Evolutionary conservation across 179 eudicot genomes (phyloP).

Genomic region (Amaranthus tricolor): DNA sequence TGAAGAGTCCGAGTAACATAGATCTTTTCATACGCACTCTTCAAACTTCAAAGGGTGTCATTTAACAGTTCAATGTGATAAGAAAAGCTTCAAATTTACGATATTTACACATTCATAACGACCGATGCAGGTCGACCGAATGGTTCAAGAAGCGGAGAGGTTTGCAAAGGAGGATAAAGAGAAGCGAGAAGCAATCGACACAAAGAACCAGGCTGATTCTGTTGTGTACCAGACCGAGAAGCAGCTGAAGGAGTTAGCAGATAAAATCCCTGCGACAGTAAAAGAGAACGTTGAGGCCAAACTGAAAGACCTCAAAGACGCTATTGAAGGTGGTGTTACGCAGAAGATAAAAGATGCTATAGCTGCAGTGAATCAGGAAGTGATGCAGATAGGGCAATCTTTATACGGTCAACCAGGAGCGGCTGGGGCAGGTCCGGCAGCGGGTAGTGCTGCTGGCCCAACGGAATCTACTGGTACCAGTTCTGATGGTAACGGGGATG

Average conservation of each 20-base stretch:
- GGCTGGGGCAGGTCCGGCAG: constrained; percentile 25
- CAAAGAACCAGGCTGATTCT: constrained; percentile 56
- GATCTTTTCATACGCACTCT: too few relatives aligned
- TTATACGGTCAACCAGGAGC: constrained; percentile 48
- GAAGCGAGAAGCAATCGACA: constrained; percentile 55
- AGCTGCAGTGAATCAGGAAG: constrained; percentile 46
- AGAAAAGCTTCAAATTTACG: too few relatives aligned
- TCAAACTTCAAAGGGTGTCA: too few relatives aligned
- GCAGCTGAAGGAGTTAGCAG: constrained; percentile 53
- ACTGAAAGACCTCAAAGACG: constrained; percentile 44
- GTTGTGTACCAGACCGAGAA: constrained; percentile 51
- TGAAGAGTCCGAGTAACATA: too few relatives aligned
- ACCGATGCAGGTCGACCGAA: constrained; percentile 43
- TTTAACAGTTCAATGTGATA: too few relatives aligned
- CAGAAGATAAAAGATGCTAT: constrained; percentile 53
- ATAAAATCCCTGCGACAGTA: constrained; percentile 43
- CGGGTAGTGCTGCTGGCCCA: constrained; percentile 18
- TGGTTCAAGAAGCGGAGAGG: constrained; percentile 57
- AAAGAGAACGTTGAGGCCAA: constrained; percentile 47
- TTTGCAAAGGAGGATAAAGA: constrained; percentile 53
- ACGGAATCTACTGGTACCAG: constrained; percentile 29
- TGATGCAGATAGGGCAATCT: constrained; percentile 53
- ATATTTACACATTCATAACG: neutral
- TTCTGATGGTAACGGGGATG: constrained; percentile 44
- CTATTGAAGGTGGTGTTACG: constrained; percentile 37